phyloP scores from a whole-genome alignment of 331 rosid species.

The Quercus phellos region DNA sequence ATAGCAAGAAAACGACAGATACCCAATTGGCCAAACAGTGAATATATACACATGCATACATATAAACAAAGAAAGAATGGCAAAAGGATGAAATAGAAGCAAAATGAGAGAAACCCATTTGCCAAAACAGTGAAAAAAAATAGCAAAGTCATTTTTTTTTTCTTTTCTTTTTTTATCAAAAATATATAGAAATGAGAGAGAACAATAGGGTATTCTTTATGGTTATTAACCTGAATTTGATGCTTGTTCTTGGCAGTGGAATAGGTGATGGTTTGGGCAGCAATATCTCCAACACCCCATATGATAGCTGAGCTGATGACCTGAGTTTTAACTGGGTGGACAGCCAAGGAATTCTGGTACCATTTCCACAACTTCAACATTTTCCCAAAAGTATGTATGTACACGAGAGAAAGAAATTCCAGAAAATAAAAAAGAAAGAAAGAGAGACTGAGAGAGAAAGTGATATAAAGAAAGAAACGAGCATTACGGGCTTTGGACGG shows the following conservation, averaged over 20 bases:
- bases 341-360: conserved; percentile 50
- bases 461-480: not conserved
- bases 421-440: not conserved
- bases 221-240: conserved; percentile 17
- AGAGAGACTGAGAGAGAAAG: too few relatives aligned
- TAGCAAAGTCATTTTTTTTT: not conserved
- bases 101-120: not conserved
- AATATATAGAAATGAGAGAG: not conserved
- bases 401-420: not conserved
- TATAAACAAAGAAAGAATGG: not conserved
- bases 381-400: not conserved
- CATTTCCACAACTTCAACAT: conserved; percentile 54
- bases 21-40: not conserved
- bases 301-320: conserved; percentile 53
- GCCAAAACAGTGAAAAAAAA: not conserved
- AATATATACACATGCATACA: not conserved
- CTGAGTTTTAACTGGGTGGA: conserved; percentile 58
- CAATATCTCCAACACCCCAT: conserved; percentile 58
- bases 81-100: not conserved
- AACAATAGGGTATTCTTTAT: conserved; percentile 7
- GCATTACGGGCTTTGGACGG: not conserved
- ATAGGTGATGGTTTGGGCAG: conserved; percentile 48
- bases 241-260: conserved; percentile 25
- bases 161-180: not conserved
- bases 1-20: not conserved